Evolutionary conservation across 2,329 filamentous ascomycete species (phyloP).

Genomic region (Phialemoniopsis sp.): DNA sequence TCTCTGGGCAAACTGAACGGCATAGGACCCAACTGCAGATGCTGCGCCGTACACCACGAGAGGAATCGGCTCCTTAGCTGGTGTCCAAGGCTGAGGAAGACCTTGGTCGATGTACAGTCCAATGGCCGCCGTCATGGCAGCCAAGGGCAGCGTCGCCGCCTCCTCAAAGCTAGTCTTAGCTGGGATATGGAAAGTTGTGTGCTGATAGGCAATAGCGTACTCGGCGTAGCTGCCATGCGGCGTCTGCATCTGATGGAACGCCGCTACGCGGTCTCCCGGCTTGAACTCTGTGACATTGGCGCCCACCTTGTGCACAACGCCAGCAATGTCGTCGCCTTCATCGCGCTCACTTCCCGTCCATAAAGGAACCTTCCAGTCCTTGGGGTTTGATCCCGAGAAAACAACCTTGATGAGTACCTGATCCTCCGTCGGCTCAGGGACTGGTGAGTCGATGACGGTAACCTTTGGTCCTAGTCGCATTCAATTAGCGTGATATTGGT

Average conservation of each 20-base stretch:
- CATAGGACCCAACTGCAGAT: constrained; percentile 11
- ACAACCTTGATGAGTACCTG: constrained; percentile 23
- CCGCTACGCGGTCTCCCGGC: constrained; percentile 51
- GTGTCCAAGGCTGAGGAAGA: constrained; percentile 43
- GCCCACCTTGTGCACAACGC: constrained; percentile 50
- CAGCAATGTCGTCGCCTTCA: constrained; percentile 51
- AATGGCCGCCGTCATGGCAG: constrained; percentile 48
- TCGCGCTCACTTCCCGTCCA: constrained; percentile 22
- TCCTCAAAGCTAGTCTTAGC: constrained; percentile 33
- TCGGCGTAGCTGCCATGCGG: constrained; percentile 33
- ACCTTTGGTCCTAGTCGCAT: constrained; percentile 21
- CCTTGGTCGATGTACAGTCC: constrained; percentile 41
- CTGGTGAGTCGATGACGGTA: constrained; percentile 31
- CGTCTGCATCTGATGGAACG: constrained; percentile 38
- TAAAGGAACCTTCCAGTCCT: constrained; percentile 11
- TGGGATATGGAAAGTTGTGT: constrained; percentile 38
- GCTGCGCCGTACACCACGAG: constrained; percentile 50
- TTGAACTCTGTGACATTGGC: constrained; percentile 52
- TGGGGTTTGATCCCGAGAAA: constrained; percentile 11
- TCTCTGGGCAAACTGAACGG: constrained; percentile 11
- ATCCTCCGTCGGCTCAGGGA: constrained; percentile 29
- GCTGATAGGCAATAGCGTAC: constrained; percentile 32
- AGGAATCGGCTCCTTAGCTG: constrained; percentile 13
- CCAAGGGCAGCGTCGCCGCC: constrained; percentile 52
- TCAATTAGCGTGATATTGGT: neutral